Conservation (phyloP, 2,329 filamentous ascomycete genomes). For the Huntiella bhutanensis region DNA sequence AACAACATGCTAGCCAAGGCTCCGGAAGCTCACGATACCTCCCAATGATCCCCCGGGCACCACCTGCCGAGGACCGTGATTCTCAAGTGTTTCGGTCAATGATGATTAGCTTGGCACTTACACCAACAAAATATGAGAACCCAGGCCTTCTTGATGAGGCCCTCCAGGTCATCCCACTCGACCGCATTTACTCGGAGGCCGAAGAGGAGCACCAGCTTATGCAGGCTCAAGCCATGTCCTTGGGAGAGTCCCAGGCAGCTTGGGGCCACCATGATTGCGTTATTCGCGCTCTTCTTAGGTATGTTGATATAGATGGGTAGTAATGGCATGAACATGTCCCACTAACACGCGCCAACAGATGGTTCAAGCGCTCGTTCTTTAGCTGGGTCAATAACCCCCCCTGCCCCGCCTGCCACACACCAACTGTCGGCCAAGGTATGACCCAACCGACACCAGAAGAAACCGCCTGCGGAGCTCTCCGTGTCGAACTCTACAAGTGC, state of each 20-base stretch:
- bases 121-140: constrained; percentile 89
- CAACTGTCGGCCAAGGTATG: constrained; percentile 67
- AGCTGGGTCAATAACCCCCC: constrained; percentile 91
- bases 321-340: neutral
- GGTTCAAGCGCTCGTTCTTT: constrained; percentile 94
- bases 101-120: constrained; percentile 67
- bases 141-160: constrained; percentile 87
- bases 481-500: constrained; percentile 83
- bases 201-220: constrained; percentile 84
- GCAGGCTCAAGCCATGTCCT: constrained; percentile 70
- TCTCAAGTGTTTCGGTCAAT: constrained; percentile 65
- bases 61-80: constrained; percentile 41
- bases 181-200: constrained; percentile 81
- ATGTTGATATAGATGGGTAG: constrained; percentile 18
- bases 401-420: constrained; percentile 63
- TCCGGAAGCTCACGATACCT: constrained; percentile 28
- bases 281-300: constrained; percentile 70
- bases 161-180: constrained; percentile 65
- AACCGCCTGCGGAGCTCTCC: constrained; percentile 64
- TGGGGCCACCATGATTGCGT: constrained; percentile 99
- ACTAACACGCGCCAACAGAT: constrained; percentile 23
- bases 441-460: constrained; percentile 76
- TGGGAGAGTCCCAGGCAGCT: constrained; percentile 64
- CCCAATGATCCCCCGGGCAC: constrained; percentile 49
- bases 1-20: constrained; percentile 27